These are phyloP conservation scores for Adansonia digitata DNA, from an alignment of 345 rosid genomes.

Conservation along the genomic window DNA sequence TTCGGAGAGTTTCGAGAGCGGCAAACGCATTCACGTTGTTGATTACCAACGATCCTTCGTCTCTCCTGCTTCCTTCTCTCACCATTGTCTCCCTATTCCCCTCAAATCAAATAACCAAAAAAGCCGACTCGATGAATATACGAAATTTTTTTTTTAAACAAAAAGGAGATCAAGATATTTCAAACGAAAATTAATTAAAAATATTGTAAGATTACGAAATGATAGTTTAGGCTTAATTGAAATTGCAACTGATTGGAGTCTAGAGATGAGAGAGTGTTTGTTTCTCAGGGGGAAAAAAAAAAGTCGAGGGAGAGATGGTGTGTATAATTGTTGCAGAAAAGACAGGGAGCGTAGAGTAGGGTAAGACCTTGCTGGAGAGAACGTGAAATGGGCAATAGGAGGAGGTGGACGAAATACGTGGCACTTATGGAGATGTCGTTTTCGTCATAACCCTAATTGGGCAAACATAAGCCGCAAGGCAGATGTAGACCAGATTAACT, in stretches of 20 bases:
- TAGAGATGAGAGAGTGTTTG: neutral
- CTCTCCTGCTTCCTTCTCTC: constrained; percentile 50
- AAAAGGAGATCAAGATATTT: neutral
- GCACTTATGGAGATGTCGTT: no score
- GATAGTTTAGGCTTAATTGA: neutral
- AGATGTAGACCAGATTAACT: no score
- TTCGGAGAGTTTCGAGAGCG: constrained; percentile 48
- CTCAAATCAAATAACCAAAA: neutral
- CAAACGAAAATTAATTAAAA: neutral
- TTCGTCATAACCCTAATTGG: no score
- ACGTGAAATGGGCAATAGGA: no score
- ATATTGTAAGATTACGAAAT: neutral
- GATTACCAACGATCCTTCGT: constrained; percentile 44
- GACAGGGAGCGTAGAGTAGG: no score
- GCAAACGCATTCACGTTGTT: constrained; percentile 56
- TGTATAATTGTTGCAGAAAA: neutral
- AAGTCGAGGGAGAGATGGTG: neutral
- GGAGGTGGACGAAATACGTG: no score
- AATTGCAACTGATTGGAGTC: neutral
- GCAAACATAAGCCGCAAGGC: no score
- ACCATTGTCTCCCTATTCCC: constrained; percentile 25
- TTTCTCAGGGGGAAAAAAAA: neutral
- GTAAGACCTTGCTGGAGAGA: no score
- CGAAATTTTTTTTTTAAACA: neutral
- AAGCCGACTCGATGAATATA: neutral